Conservation (phyloP, 2,329 filamentous ascomycete genomes). For the Neonectria faginata region DNA sequence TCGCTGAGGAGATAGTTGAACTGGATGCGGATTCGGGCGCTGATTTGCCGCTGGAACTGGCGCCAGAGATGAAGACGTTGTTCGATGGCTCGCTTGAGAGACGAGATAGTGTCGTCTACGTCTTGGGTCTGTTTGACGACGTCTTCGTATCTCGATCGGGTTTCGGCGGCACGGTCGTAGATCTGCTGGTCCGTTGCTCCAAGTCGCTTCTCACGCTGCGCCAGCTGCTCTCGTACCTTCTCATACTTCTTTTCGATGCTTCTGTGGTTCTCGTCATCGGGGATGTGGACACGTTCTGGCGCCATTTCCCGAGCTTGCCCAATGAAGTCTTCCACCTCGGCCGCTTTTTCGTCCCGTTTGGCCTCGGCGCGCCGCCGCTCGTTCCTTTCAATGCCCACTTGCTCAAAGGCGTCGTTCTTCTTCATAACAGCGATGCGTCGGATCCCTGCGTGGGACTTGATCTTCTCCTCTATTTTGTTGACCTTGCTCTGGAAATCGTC, state of each 20-base stretch:
- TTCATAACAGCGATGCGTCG: slow-evolving; percentile 66
- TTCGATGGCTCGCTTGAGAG: slow-evolving; percentile 69
- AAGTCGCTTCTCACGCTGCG: slow-evolving; percentile 65
- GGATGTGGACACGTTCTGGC: slow-evolving; percentile 69
- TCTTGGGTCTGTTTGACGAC: slow-evolving; percentile 57
- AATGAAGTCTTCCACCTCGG: slow-evolving; percentile 65
- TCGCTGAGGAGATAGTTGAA: slow-evolving; percentile 92
- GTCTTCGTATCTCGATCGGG: slow-evolving; percentile 56
- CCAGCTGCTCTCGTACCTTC: slow-evolving; percentile 69
- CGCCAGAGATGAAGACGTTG: slow-evolving; percentile 82
- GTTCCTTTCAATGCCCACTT: slow-evolving; percentile 60
- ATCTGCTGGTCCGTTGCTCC: slow-evolving; percentile 76
- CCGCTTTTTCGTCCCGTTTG: slow-evolving; percentile 60
- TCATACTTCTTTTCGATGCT: slow-evolving; percentile 67
- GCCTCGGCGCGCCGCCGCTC: slow-evolving; percentile 59
- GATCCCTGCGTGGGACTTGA: slow-evolving; percentile 60
- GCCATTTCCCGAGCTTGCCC: slow-evolving; percentile 66
- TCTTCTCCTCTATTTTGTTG: slow-evolving; percentile 67
- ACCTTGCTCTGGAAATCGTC: slow-evolving; percentile 59
- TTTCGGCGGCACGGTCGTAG: slow-evolving; percentile 58
- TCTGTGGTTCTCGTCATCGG: slow-evolving; percentile 70
- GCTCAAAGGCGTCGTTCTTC: slow-evolving; percentile 71
- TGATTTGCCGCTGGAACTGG: slow-evolving; percentile 85
- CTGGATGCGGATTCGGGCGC: slow-evolving; percentile 83
- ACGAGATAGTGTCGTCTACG: slow-evolving; percentile 55